These are phyloP conservation scores for Pythium chondricola DNA, from an alignment of 352 stramenopile genomes.

Conservation along the genomic window DNA sequence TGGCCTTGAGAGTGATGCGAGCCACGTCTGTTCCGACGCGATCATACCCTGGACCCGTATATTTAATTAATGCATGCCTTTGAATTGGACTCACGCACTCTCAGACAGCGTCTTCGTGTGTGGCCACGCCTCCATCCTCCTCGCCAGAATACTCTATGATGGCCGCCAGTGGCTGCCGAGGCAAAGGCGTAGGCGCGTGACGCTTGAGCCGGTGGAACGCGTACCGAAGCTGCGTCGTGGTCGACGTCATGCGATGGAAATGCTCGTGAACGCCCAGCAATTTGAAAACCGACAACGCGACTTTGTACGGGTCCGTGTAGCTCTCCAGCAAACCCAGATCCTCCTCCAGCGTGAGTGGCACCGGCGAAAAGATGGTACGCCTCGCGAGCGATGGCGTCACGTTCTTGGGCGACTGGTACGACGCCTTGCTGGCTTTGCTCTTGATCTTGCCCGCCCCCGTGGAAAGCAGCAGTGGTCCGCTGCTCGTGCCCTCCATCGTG, in stretches of 20 bases:
- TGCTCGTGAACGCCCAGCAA: conserved; percentile 51
- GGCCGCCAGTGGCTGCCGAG: background rate
- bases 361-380: conserved; percentile 33
- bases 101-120: too few species aligned
- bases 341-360: conserved; percentile 34
- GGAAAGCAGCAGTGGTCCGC: conserved; percentile 17
- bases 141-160: too few species aligned
- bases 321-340: conserved; percentile 26
- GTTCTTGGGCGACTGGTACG: conserved; percentile 8
- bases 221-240: conserved; percentile 45
- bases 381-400: conserved; percentile 2
- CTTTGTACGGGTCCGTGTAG: conserved; percentile 77
- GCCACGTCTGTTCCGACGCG: too few species aligned
- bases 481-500: conserved; percentile 11
- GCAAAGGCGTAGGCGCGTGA: conserved; percentile 22
- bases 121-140: too few species aligned
- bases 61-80: too few species aligned
- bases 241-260: conserved; percentile 62
- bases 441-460: conserved; percentile 9
- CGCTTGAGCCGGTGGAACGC: conserved; percentile 55
- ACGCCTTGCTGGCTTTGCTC: background rate
- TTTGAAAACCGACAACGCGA: conserved; percentile 65
- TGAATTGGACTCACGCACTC: too few species aligned
- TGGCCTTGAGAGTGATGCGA: conserved; percentile 63
- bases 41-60: too few species aligned